Conservation (phyloP, 805 yeast species). For the Sugiyamaella lignohabitans region DNA sequence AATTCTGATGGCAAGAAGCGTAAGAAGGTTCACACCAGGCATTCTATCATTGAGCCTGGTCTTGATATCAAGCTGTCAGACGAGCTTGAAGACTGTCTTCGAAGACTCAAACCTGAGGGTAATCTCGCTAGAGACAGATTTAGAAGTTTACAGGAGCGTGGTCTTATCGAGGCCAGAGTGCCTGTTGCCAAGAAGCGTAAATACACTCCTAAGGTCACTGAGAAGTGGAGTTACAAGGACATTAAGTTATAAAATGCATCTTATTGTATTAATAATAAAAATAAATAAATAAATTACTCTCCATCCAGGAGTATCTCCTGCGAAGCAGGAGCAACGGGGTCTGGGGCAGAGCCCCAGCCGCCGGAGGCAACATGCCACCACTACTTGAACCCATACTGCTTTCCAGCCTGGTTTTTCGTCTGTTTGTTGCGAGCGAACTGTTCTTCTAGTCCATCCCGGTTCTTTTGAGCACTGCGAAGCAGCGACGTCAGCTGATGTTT, state of each 20-base stretch:
- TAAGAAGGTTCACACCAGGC: constrained; percentile 38
- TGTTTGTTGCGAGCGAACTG: constrained; percentile 23
- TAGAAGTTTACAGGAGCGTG: constrained; percentile 73
- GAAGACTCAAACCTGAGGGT: constrained; percentile 87
- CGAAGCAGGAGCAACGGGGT: too few species aligned
- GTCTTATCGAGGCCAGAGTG: constrained; percentile 79
- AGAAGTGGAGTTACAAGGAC: constrained; percentile 91
- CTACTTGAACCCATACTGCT: constrained; percentile 28
- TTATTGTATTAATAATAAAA: not conserved
- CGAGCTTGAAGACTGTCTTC: constrained; percentile 78
- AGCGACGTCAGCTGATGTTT: constrained; percentile 30
- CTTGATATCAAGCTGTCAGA: constrained; percentile 78
- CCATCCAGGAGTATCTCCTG: too few species aligned
- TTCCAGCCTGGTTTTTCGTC: constrained; percentile 25
- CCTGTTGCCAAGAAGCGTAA: constrained; percentile 60
- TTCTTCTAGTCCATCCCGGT: constrained; percentile 31
- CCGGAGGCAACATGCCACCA: not conserved
- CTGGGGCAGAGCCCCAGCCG: too few species aligned
- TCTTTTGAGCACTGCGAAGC: constrained; percentile 29
- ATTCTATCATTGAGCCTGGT: constrained; percentile 41
- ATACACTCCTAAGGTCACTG: constrained; percentile 70
- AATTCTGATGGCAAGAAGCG: constrained; percentile 28
- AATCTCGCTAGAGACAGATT: constrained; percentile 75
- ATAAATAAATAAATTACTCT: too few species aligned
- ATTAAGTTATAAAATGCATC: constrained; percentile 32